Percentiles rank a stretch among this genome's conserved stretches.
Conservation (phyloP, 257 asterid genomes). For the Solanum virginianum region DNA sequence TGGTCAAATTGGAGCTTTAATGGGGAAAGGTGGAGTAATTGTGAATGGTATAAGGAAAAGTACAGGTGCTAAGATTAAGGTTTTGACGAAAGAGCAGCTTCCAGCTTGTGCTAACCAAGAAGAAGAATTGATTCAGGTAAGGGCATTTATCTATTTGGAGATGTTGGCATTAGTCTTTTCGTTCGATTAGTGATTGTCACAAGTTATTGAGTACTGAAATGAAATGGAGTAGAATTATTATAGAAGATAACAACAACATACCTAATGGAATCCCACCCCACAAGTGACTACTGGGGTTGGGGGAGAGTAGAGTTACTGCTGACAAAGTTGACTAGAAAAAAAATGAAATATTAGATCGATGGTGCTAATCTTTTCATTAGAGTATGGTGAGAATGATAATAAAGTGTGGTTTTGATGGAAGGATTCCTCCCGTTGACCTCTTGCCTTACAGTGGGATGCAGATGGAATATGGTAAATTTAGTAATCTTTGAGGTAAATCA, state of each 20-base stretch:
- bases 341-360: not conserved
- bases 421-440: not conserved
- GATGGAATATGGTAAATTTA: not conserved
- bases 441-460: not conserved
- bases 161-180: not conserved
- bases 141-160: not conserved
- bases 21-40: conserved; percentile 44
- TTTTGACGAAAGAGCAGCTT: conserved; percentile 28
- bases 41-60: conserved; percentile 24
- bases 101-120: conserved; percentile 34
- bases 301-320: not conserved
- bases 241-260: not conserved
- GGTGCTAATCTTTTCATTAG: not conserved
- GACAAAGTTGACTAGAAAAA: not conserved
- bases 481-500: not conserved
- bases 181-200: not conserved
- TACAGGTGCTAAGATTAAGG: conserved; percentile 37
- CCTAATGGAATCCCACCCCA: not conserved
- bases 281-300: not conserved
- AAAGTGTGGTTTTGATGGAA: not conserved
- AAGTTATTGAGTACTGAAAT: not conserved
- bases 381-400: not conserved
- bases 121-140: conserved; percentile 52
- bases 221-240: not conserved
- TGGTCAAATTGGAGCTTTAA: conserved; percentile 32